Evolutionary conservation across 83 land plant species (phyloP).

Genomic region (Picea engelmannii): DNA sequence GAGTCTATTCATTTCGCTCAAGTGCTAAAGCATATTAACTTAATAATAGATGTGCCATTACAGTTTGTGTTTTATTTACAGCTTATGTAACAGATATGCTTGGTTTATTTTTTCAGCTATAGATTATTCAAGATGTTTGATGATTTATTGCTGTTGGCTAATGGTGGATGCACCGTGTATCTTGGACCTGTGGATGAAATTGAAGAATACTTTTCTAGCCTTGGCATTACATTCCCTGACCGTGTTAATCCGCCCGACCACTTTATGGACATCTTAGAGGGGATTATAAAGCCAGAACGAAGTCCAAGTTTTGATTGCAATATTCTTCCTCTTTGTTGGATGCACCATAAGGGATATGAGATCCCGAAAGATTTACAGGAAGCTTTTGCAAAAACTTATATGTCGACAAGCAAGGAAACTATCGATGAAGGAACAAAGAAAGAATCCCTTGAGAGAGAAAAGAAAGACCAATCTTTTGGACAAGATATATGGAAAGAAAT

Average conservation of each 20-base stretch:
- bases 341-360: slow-evolving; percentile 77
- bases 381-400: slow-evolving; percentile 2
- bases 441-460: slow-evolving; percentile 13
- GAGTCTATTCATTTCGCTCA: not conserved
- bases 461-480: slow-evolving; percentile 42
- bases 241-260: slow-evolving; percentile 98
- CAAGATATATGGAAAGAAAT: slow-evolving; percentile 75
- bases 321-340: slow-evolving; percentile 88
- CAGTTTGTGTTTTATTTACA: not conserved
- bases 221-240: slow-evolving; percentile 90
- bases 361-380: slow-evolving; percentile 71
- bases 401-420: not conserved
- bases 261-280: slow-evolving; percentile 94
- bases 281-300: slow-evolving; percentile 54
- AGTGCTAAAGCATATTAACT: not conserved
- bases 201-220: slow-evolving; percentile 79
- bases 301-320: slow-evolving; percentile 39
- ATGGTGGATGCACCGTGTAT: slow-evolving; percentile 89
- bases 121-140: slow-evolving; percentile 90
- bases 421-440: not conserved
- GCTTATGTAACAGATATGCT: not conserved
- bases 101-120: slow-evolving; percentile 66
- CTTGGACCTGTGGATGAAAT: slow-evolving; percentile 85
- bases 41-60: not conserved
- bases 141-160: slow-evolving; percentile 92